A percentile compares a stretch with the other conserved stretches of the same genome.
These are phyloP conservation scores for Aspergillus pseudonomiae DNA, from an alignment of 2,329 filamentous ascomycete species.

Conservation along the genomic window DNA sequence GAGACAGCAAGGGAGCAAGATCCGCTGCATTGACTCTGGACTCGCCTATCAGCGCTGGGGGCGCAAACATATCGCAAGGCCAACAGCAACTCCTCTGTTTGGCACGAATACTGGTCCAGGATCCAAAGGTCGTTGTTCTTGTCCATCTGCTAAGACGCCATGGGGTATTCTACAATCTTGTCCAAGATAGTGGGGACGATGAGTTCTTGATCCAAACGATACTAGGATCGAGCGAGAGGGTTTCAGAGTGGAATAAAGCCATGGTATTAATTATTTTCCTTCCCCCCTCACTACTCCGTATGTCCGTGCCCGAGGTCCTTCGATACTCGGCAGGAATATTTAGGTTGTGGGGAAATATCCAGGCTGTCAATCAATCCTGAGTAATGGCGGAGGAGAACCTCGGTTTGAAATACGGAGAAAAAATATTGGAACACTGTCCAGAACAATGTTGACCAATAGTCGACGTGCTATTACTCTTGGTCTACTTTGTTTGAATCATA, in stretches of 20 bases:
- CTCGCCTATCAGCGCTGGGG: constrained; percentile 58
- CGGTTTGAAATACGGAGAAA: neutral
- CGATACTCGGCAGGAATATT: neutral
- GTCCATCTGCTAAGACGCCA: constrained; percentile 30
- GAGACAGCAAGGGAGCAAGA: neutral
- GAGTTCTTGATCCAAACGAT: neutral
- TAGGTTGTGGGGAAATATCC: no score
- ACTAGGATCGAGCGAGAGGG: no score
- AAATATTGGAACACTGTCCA: neutral
- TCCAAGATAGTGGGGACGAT: neutral
- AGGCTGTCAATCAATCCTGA: no score
- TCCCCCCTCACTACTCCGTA: no score
- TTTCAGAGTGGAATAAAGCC: no score
- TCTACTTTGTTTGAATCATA: neutral
- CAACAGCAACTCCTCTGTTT: constrained; percentile 29
- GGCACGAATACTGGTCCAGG: constrained; percentile 58
- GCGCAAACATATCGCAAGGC: constrained; percentile 57
- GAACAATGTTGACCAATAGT: neutral
- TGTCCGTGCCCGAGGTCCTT: neutral
- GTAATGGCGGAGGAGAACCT: neutral
- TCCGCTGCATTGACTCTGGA: neutral
- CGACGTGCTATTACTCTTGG: neutral
- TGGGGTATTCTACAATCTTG: neutral
- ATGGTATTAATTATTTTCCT: no score
- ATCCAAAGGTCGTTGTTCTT: constrained; percentile 74